Base-by-base conservation (phyloP, 1,284 basidiomycete genomes). In the Naganishia cerealis region DNA sequence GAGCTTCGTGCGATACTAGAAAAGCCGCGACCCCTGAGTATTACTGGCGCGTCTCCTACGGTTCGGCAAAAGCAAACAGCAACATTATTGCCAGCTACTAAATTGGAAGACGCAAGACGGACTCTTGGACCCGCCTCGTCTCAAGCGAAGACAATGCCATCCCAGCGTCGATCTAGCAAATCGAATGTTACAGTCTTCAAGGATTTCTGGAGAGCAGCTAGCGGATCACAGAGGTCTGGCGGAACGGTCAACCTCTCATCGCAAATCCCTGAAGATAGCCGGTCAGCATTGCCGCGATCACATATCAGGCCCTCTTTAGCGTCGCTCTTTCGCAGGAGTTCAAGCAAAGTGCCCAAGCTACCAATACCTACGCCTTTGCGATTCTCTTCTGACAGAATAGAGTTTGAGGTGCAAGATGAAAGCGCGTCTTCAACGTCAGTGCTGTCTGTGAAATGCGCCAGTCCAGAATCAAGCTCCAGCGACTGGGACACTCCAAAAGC, bases 1-100 rank as follows among this genome's bases (percentile, higher is more conserved):
- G 26, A 67, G 39, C 46, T 70, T 33, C 66, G 66, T 16, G 59
- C 29, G 1, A 67, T 70, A 24, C 36, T 70, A 56, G 46, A 62
- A 8, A 38, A 48, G 26, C 54, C 65, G 5, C 43, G 24, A 6
- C 38, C 42, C 8, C 39, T 21, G 16, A 18, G 15, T 46, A 33
- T 15, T 21, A n/a, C 3, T 36, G 59, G 18, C 8, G 18, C 29
- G 2, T 40, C 36, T 16, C 24, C 26, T n/a, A 38, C 7, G 8
- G 12, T 12, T 13, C 26, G 21, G 3, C 26, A 29, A 24, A 42
- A 26, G 29, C 10, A 29, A 55, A 26, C 16, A 29, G 7, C 12
- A 50, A 36, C 29, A 8, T 18, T 18, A n/a, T 29, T 2, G n/a
- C 18, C 43, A n/a, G 33, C 7, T 33, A 21, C 8, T 9, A 36